Evolutionary conservation across 805 yeast species (phyloP), one percentile per base, ranked within the genome.

Genomic region (Candida parachauliodes): DNA sequence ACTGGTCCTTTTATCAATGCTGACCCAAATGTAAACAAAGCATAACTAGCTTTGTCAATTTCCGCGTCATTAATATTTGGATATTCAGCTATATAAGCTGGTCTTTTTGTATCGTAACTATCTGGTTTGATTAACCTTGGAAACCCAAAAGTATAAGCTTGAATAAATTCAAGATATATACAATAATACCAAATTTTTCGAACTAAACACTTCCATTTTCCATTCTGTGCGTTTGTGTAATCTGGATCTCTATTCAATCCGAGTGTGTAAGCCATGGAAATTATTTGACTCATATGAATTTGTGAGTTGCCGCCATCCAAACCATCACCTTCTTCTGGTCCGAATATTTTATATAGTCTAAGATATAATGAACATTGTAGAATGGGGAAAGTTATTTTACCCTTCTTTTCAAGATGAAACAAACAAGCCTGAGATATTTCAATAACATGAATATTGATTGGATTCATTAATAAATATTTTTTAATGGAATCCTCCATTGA

Each of bases 361-460:
- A 57, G 45, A 33, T 41, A 60, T 1, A 58, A 38, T 1, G 60
- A 59, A 20, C 57, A 46, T 40, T 59, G 67, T 19, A 64, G 39
- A 4, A 63, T 48, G 0, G 59, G 55, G 22, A 61, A 51, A 35
- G 49, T 52, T 1, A 59, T 45, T 29, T 57, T 55, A 42, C 77
- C 56, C 32, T 74, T 47, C 22, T 77, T 41, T 34, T 71, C 72
- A 53, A 79, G 78, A 44, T 75, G 80, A 40, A 75, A 71, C 30
- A 79, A 51, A 47, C 84, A 79, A 42, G 66, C 53, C 43, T 74
- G 76, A 0, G 84, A 80, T 16, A 72, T 70, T 36, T 61, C 69
- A 27, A 75, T 61, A 15, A 58, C 61, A 15, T 68, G 68, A 32
- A 65, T 55, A n/a, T 69, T 67, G 14, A 78, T 62, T 4, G 80